A percentile compares a stretch with the other conserved stretches of the same genome.
Evolutionary conservation across 768 basidiomycete genomes (phyloP).

Genomic region (Leccinum subgranulosum): DNA sequence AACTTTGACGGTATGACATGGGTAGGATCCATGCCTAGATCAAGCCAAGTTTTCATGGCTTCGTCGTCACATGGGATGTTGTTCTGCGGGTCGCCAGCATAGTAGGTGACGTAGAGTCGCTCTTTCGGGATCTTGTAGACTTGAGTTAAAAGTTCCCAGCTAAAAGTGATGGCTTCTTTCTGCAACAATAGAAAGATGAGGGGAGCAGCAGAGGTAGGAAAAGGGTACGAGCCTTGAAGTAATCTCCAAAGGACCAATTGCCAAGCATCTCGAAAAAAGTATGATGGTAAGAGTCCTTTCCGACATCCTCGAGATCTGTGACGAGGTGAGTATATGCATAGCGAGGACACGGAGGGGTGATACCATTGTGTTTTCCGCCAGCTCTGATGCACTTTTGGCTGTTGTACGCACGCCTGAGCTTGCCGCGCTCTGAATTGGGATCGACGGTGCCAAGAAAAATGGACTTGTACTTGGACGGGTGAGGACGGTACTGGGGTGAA

Average conservation of each 20-base stretch:
- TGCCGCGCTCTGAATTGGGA: slow-evolving; percentile 87
- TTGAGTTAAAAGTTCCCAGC: slow-evolving; percentile 91
- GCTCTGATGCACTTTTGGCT: slow-evolving; percentile 98
- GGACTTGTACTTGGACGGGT: slow-evolving; percentile 73
- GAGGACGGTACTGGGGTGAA: background rate
- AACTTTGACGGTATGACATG: slow-evolving; percentile 95
- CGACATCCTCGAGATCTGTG: slow-evolving; percentile 95
- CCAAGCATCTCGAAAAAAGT: slow-evolving; percentile 99
- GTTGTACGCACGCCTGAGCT: slow-evolving; percentile 91
- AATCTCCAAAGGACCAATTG: slow-evolving; percentile 99
- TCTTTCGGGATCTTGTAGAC: slow-evolving; percentile 88
- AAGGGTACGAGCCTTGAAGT: slow-evolving; percentile 80
- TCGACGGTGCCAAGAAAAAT: slow-evolving; percentile 99
- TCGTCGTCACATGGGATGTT: slow-evolving; percentile 87
- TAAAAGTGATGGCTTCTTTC: slow-evolving; percentile 91
- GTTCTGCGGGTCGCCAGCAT: slow-evolving; percentile 87
- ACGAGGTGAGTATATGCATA: slow-evolving; percentile 3
- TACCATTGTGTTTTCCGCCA: slow-evolving; percentile 98
- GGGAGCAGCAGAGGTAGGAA: background rate
- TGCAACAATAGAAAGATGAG: slow-evolving; percentile 30
- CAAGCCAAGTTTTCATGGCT: slow-evolving; percentile 82
- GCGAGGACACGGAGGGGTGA: slow-evolving; percentile 6
- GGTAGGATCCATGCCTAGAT: slow-evolving; percentile 83
- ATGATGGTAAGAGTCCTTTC: slow-evolving; percentile 97
- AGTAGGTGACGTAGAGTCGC: slow-evolving; percentile 95